These are phyloP conservation scores for Pulveroboletus sp. DNA, from an alignment of 768 basidiomycete genomes.

Conservation along the genomic window DNA sequence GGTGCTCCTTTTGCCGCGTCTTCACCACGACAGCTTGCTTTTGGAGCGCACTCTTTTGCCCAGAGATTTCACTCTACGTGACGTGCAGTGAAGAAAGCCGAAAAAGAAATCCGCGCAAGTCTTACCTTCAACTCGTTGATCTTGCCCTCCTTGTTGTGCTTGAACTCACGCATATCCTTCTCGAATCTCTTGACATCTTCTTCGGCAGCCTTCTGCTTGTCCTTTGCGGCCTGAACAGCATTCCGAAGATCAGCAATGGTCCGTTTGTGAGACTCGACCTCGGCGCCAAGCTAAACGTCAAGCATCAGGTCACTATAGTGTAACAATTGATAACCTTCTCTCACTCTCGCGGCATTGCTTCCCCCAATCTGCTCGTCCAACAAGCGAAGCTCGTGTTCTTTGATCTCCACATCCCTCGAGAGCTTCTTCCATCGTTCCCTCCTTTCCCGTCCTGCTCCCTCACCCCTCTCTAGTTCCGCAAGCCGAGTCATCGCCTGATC, in stretches of 20 bases:
- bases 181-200: slow-evolving; percentile 84
- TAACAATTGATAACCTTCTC: slow-evolving; percentile 19
- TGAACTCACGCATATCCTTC: slow-evolving; percentile 97
- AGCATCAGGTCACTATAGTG: not conserved
- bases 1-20: slow-evolving; percentile 82
- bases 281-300: slow-evolving; percentile 61
- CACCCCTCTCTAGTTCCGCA: slow-evolving; percentile 49
- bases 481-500: slow-evolving; percentile 45
- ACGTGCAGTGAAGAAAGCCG: not conserved
- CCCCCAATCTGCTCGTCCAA: slow-evolving; percentile 81
- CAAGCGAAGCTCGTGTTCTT: slow-evolving; percentile 78
- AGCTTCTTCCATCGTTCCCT: slow-evolving; percentile 59
- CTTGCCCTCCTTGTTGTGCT: slow-evolving; percentile 97
- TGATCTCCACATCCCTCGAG: slow-evolving; percentile 76
- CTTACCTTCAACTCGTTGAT: slow-evolving; percentile 86
- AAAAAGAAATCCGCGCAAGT: not conserved
- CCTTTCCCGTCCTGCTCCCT: slow-evolving; percentile 44
- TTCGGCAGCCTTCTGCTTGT: slow-evolving; percentile 72
- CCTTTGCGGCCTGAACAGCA: slow-evolving; percentile 59
- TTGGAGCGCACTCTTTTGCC: slow-evolving; percentile 75
- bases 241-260: slow-evolving; percentile 53
- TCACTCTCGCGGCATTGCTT: slow-evolving; percentile 84
- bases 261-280: slow-evolving; percentile 70
- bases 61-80: slow-evolving; percentile 61
- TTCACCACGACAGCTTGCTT: slow-evolving; percentile 81